Conservation (phyloP, 225 moss, liverwort and hornwort genomes). For the Bryum argenteum region DNA sequence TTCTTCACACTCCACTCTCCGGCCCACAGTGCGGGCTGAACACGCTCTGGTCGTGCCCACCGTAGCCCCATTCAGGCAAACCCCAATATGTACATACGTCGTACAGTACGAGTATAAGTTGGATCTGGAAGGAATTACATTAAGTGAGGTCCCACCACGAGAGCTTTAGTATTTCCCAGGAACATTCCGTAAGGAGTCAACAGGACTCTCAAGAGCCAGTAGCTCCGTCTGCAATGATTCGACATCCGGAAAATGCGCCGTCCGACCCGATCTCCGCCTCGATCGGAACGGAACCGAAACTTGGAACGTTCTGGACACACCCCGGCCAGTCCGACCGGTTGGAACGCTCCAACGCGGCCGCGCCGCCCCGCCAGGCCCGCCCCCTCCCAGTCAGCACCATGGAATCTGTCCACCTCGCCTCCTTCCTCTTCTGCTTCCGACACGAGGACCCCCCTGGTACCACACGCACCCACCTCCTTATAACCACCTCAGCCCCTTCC, state of each 20-base stretch:
- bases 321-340: background rate
- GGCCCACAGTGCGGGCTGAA: too few relatives aligned
- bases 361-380: background rate
- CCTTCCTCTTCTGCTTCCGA: slow-evolving; percentile 38
- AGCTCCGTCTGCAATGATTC: background rate
- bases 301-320: slow-evolving; percentile 15
- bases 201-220: background rate
- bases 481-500: background rate
- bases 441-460: slow-evolving; percentile 26
- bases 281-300: background rate
- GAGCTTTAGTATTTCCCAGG: background rate
- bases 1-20: too few relatives aligned
- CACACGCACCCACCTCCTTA: background rate
- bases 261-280: background rate
- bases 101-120: too few relatives aligned
- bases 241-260: background rate
- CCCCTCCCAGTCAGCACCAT: slow-evolving; percentile 6
- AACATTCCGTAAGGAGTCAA: background rate
- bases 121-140: too few relatives aligned
- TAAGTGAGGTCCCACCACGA: too few relatives aligned
- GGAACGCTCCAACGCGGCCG: slow-evolving; percentile 1
- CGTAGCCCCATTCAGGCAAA: too few relatives aligned
- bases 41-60: too few relatives aligned
- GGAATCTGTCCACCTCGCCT: background rate
- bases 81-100: too few relatives aligned